A percentile compares a stretch with the other conserved stretches of the same genome.
Evolutionary conservation across 805 yeast species (phyloP).

Genomic region (Ogataea methanolica): DNA sequence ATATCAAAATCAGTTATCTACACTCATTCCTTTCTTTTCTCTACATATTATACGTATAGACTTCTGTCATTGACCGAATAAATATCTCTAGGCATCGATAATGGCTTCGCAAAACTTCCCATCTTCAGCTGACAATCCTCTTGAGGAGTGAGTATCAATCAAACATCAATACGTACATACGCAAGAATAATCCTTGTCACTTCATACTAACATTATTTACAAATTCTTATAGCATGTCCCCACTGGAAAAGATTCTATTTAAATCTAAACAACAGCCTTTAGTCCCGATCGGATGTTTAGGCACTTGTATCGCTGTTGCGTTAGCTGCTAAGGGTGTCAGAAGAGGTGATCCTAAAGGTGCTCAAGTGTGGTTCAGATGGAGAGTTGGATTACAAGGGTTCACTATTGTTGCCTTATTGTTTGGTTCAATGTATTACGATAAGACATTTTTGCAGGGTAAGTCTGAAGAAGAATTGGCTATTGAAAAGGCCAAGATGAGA

Average conservation of each 20-base stretch:
- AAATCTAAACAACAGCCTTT: constrained; percentile 82
- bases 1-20: no score
- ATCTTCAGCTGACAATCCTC: constrained; percentile 44
- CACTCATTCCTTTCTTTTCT: background rate
- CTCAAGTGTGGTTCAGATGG: constrained; percentile 85
- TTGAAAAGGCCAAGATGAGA: constrained; percentile 79
- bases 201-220: background rate
- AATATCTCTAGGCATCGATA: background rate
- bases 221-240: constrained; percentile 35
- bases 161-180: constrained; percentile 31
- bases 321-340: constrained; percentile 75
- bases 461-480: constrained; percentile 58
- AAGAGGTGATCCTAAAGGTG: constrained; percentile 65
- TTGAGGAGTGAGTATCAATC: constrained; percentile 46
- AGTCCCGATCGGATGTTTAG: constrained; percentile 77
- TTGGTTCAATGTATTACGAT: constrained; percentile 72
- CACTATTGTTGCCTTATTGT: constrained; percentile 76
- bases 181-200: background rate
- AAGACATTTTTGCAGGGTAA: constrained; percentile 39
- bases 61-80: no score
- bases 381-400: constrained; percentile 84
- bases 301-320: constrained; percentile 76
- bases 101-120: constrained; percentile 41
- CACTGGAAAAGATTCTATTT: constrained; percentile 51
- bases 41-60: background rate